phyloP scores from a whole-genome alignment of 768 basidiomycete species.

The Myochromella boudieri region DNA sequence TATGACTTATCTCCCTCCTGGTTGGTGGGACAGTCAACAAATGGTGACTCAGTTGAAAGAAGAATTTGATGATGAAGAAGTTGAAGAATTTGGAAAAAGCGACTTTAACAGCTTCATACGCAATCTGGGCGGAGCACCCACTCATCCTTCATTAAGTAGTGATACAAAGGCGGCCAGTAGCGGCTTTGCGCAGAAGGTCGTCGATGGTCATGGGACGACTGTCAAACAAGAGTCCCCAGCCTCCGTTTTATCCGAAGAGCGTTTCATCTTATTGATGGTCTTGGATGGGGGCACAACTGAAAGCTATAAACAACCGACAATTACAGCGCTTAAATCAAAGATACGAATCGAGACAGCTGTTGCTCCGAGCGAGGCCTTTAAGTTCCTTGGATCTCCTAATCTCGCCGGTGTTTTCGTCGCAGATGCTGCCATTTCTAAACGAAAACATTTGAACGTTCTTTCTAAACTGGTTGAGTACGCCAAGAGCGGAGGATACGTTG shows the following conservation, averaged over 20 bases:
- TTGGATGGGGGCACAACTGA: slow-evolving; percentile 24
- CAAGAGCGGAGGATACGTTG: slow-evolving; percentile 35
- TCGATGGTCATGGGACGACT: neutral
- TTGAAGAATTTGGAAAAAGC: no score
- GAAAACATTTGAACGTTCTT: slow-evolving; percentile 21
- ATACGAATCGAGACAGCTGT: slow-evolving; percentile 21
- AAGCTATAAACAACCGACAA: slow-evolving; percentile 23
- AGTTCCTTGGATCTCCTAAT: slow-evolving; percentile 24
- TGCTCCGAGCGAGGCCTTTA: slow-evolving; percentile 19
- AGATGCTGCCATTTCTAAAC: slow-evolving; percentile 32
- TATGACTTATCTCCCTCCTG: slow-evolving; percentile 40
- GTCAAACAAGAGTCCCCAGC: neutral
- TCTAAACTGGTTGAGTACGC: slow-evolving; percentile 33
- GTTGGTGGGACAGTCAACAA: slow-evolving; percentile 42
- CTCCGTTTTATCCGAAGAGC: neutral
- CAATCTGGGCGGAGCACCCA: no score
- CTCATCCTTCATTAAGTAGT: no score
- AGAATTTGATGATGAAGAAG: no score
- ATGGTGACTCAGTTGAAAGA: slow-evolving; percentile 1
- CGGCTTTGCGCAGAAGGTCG: no score
- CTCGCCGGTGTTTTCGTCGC: slow-evolving; percentile 35
- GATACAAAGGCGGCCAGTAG: no score
- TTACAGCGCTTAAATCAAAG: slow-evolving; percentile 26
- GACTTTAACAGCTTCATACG: no score
- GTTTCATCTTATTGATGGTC: slow-evolving; percentile 30